phyloP scores from a whole-genome alignment of 345 rosid species.

The Eucalyptus caleyi region DNA sequence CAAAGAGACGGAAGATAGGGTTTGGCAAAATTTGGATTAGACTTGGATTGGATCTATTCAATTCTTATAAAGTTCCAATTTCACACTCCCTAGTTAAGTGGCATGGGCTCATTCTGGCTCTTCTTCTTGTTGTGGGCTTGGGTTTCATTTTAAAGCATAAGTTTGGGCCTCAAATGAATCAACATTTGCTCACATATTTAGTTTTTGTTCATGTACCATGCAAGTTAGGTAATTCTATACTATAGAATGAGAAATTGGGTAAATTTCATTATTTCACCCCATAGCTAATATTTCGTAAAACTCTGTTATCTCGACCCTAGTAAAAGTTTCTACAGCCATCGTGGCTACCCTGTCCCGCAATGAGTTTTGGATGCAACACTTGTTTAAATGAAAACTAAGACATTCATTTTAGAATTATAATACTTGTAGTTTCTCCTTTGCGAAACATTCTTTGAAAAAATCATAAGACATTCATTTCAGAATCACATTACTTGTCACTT shows the following conservation, averaged over 20 bases:
- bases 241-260: background rate
- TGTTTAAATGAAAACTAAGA: background rate
- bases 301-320: background rate
- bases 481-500: background rate
- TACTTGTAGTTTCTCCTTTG: rapidly evolving
- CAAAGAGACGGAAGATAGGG: no score
- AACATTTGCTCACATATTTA: background rate
- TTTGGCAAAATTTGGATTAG: no score
- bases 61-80: no score
- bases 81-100: background rate
- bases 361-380: background rate
- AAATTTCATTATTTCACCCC: background rate
- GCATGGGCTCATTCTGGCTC: background rate
- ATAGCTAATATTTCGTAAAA: background rate
- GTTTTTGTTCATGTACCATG: background rate
- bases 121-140: background rate
- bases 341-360: background rate
- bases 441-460: background rate
- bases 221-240: background rate
- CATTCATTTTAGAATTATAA: background rate
- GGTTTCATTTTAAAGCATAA: rapidly evolving
- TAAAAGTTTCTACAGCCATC: background rate
- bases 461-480: background rate
- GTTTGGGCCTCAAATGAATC: background rate
- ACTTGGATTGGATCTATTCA: no score